Percentiles rank a stretch among this genome's conserved stretches.
Conservation (phyloP, 129 eudicot genomes). For the Calendula officinalis region DNA sequence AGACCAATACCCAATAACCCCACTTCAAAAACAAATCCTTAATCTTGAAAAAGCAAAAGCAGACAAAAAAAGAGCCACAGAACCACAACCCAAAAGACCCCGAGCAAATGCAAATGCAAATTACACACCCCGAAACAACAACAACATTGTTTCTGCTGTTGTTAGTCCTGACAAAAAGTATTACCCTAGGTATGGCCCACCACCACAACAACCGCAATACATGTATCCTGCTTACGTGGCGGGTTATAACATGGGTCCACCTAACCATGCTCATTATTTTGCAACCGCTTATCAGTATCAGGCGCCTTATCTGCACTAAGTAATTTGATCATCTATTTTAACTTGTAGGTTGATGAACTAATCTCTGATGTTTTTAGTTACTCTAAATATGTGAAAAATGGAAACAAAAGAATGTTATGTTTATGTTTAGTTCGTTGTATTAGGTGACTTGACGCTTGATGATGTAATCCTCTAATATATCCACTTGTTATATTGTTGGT, state of each 20-base stretch:
- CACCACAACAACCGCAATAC: constrained; percentile 55
- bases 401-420: constrained; percentile 23
- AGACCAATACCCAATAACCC: constrained; percentile 60
- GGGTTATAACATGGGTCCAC: constrained; percentile 53
- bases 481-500: constrained; percentile 43
- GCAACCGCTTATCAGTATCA: constrained; percentile 78
- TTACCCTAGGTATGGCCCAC: constrained; percentile 71
- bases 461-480: constrained; percentile 50
- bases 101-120: constrained; percentile 61
- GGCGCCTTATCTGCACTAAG: constrained; percentile 89
- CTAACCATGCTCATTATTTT: constrained; percentile 78
- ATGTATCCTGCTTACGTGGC: constrained; percentile 58
- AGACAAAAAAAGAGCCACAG: constrained; percentile 90
- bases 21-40: constrained; percentile 69
- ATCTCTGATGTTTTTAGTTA: constrained; percentile 32
- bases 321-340: constrained; percentile 60
- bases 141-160: constrained; percentile 34
- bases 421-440: constrained; percentile 60
- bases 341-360: constrained; percentile 54
- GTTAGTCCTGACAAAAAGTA: constrained; percentile 47
- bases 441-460: constrained; percentile 52
- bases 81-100: constrained; percentile 94
- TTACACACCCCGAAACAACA: constrained; percentile 47
- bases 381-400: constrained; percentile 23
- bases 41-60: constrained; percentile 92